Evolutionary conservation across 75 land plant genomes (phyloP).

Genomic region (Sequoia sempervirens): DNA sequence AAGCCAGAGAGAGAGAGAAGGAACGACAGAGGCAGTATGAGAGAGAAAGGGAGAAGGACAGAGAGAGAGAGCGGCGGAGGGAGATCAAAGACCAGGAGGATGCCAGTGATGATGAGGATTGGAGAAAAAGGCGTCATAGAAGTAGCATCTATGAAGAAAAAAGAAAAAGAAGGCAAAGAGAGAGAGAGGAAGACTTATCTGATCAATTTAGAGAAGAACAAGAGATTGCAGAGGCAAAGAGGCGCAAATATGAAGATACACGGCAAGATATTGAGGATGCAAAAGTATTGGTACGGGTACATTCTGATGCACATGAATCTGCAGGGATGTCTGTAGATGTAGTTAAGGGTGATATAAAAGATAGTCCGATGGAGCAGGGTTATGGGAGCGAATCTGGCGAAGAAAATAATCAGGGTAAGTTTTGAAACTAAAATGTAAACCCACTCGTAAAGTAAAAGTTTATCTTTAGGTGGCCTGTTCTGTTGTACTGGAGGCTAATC

Average conservation of each 20-base stretch:
- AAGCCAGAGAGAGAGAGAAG: conserved; percentile 81
- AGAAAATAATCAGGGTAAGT: conserved; percentile 12
- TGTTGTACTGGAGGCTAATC: background rate
- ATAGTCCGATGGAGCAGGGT: conserved; percentile 16
- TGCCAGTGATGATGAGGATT: conserved; percentile 76
- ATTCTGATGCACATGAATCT: conserved; percentile 2
- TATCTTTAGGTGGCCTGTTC: background rate
- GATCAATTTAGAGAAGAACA: conserved; percentile 82
- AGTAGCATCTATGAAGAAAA: conserved; percentile 59
- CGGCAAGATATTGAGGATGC: conserved; percentile 19
- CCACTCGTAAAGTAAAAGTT: background rate
- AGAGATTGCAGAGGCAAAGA: conserved; percentile 79
- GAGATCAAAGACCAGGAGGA: conserved; percentile 73
- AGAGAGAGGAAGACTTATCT: conserved; percentile 78
- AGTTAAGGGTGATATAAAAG: conserved; percentile 9
- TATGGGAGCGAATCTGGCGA: conserved; percentile 13
- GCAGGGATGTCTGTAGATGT: conserved; percentile 14
- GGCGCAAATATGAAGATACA: conserved; percentile 45
- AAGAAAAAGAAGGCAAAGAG: conserved; percentile 63
- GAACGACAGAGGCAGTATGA: conserved; percentile 79
- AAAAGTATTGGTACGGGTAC: background rate
- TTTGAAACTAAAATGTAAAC: background rate
- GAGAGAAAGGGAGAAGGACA: conserved; percentile 91
- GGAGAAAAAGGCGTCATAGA: conserved; percentile 64
- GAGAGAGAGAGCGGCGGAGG: conserved; percentile 65